A percentile compares a stretch with the other conserved stretches of the same genome.
These are phyloP conservation scores for Neurospora sp. DNA, from an alignment of 495 filamentous ascomycete species.

Conservation along the genomic window DNA sequence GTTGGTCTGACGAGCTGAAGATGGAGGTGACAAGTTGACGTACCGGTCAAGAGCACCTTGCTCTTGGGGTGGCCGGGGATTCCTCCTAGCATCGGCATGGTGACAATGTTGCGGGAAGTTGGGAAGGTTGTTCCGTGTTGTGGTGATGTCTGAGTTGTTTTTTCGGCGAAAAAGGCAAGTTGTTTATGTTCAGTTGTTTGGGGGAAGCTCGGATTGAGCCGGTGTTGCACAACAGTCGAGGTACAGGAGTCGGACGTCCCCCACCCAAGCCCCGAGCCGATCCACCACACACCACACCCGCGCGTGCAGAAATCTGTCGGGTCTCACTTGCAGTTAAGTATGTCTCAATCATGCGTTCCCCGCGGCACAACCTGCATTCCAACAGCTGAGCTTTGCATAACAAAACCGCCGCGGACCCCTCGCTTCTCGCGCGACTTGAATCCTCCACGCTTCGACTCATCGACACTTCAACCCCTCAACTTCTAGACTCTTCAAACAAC, in stretches of 20 bases:
- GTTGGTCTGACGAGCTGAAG: not conserved
- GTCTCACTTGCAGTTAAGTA: not conserved
- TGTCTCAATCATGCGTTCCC: not conserved
- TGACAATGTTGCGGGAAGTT: not conserved
- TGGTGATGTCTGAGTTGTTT: not conserved
- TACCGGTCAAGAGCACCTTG: conserved; percentile 24
- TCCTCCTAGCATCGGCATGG: not conserved
- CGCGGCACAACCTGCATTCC: not conserved
- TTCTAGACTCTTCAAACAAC: not conserved
- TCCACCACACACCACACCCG: not conserved
- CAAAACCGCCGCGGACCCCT: not conserved
- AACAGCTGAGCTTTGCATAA: not conserved
- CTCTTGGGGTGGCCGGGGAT: conserved; percentile 1
- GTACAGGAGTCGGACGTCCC: not conserved
- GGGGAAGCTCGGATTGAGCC: not conserved
- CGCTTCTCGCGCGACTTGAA: not conserved
- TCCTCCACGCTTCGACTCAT: not conserved
- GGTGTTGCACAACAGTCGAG: not conserved
- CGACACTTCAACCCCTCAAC: not conserved
- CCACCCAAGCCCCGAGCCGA: not conserved
- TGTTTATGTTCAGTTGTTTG: not conserved
- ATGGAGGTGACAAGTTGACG: not conserved
- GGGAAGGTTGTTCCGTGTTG: not conserved
- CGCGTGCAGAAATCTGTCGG: not conserved
- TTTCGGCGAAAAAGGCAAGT: not conserved